Evolutionary conservation across 1,284 basidiomycete species (phyloP).

Genomic region (Apiotrichum gamsii): DNA sequence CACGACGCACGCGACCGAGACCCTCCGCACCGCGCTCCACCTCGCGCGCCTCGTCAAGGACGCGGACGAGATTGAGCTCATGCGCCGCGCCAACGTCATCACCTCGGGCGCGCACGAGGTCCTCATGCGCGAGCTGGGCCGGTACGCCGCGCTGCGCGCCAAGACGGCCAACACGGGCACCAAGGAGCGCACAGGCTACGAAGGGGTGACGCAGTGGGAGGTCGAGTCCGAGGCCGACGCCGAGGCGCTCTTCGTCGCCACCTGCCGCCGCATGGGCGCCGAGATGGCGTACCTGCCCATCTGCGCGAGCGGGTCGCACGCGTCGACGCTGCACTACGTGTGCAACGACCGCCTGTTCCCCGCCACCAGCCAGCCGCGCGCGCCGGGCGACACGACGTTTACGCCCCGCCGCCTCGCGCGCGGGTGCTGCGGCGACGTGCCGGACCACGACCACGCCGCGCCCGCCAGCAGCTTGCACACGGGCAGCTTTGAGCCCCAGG

Average conservation of each 20-base stretch:
- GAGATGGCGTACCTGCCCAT: constrained; percentile 87
- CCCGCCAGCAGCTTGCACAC: constrained; percentile 19
- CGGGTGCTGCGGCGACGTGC: constrained; percentile 41
- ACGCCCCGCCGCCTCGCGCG: constrained; percentile 27
- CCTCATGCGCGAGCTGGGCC: constrained; percentile 81
- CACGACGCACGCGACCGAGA: constrained; percentile 47
- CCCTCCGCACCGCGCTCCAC: constrained; percentile 69
- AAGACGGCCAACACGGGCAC: constrained; percentile 34
- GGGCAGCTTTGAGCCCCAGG: constrained; percentile 56
- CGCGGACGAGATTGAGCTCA: constrained; percentile 62
- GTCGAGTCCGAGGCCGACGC: constrained; percentile 85
- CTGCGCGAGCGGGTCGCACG: constrained; percentile 72
- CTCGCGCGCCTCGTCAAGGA: constrained; percentile 71
- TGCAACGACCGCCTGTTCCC: constrained; percentile 47
- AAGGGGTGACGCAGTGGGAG: constrained; percentile 69
- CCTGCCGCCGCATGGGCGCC: constrained; percentile 71
- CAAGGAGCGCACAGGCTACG: constrained; percentile 52
- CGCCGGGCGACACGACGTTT: constrained; percentile 35
- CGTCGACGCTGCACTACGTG: constrained; percentile 85
- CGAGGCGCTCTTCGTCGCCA: constrained; percentile 82
- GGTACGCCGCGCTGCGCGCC: constrained; percentile 55
- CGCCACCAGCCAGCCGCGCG: constrained; percentile 26
- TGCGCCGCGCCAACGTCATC: constrained; percentile 71
- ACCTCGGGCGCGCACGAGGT: constrained; percentile 80
- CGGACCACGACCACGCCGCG: constrained; percentile 27